phyloP scores from a whole-genome alignment of 139 green algal genomes.

The Microglena sp. region DNA sequence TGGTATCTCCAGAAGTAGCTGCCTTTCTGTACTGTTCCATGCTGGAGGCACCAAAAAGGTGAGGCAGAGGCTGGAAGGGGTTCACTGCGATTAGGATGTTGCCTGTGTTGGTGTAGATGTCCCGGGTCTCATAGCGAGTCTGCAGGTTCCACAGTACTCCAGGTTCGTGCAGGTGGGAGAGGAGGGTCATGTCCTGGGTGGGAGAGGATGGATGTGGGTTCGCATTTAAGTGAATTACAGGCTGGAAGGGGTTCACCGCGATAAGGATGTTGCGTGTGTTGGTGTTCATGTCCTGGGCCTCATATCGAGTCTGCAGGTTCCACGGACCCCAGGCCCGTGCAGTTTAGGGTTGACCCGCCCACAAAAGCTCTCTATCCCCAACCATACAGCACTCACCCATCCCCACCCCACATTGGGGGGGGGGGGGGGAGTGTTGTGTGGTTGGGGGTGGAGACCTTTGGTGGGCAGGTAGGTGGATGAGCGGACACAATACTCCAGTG shows the following conservation, averaged over 20 bases:
- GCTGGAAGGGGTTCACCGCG: constrained; percentile 78
- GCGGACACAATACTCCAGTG: no score
- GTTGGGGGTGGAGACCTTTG: no score
- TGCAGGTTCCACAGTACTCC: constrained; percentile 74
- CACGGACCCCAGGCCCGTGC: constrained; percentile 87
- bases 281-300: constrained; percentile 80
- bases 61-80: constrained; percentile 34
- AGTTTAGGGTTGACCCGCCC: no score
- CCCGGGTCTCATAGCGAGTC: constrained; percentile 53
- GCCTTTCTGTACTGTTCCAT: no score
- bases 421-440: no score
- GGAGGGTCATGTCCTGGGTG: no score
- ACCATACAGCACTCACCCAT: no score
- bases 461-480: no score
- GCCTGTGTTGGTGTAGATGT: background rate
- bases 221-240: constrained; percentile 73
- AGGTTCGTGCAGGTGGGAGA: constrained; percentile 65
- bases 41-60: no score
- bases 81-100: background rate
- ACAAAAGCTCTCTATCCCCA: no score
- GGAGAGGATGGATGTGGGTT: no score
- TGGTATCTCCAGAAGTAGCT: constrained; percentile 64
- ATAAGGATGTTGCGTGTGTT: constrained; percentile 90
- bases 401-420: no score
- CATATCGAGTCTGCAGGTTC: constrained; percentile 70